Evolutionary conservation across 129 eudicot genomes (phyloP), one percentile per base, ranked within the genome.

Genomic region (Rutidosis leptorrhynchoides): DNA sequence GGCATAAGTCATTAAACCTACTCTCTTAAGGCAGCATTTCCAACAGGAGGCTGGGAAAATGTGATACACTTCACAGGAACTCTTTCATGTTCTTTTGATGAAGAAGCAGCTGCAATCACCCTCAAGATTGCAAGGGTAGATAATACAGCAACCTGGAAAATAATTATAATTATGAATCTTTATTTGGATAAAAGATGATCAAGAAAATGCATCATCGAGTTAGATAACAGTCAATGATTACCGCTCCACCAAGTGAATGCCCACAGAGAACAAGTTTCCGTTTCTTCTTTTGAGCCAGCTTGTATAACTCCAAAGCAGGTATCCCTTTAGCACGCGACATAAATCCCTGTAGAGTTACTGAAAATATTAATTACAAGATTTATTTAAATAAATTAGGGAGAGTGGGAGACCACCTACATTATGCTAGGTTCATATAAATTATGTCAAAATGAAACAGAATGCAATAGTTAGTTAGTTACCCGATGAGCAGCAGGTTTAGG

Each of bases 261-360:
- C 99, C 99, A 82, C 99, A 94, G 7, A 94, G 78, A 45, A 94
- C 99, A 57, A 94, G 95, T 65, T 86, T 94, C 19, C 96, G 79
- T 57, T 82, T 89, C 85, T 94, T 94, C 58, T 86, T 94, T 78
- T 94, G 99, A 67, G 99, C 99, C 64, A 94, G 88, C 79, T 88
- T 94, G 73, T 94, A 94, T 70, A 94, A 75, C 75, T 94, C 99
- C 77, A 94, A 71, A 66, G 97, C 97, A 59, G 99, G 99, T 71
- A 94, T 94, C 72, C 99, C 99, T 89, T 94, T 94, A 57, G 99
- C 99, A 74, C 99, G 97, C 42, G 93, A 87, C 99, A 94, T 94
- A 69, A 94, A 94, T 16, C 99, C 99, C 99, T 94, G 42, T 6
- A 68, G 6, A 28, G 54, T 68, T 52, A 42, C n/a, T 27, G 8